Evolutionary conservation across 2,329 filamentous ascomycete genomes (phyloP).

Genomic region (Aspergillaceae sp.): DNA sequence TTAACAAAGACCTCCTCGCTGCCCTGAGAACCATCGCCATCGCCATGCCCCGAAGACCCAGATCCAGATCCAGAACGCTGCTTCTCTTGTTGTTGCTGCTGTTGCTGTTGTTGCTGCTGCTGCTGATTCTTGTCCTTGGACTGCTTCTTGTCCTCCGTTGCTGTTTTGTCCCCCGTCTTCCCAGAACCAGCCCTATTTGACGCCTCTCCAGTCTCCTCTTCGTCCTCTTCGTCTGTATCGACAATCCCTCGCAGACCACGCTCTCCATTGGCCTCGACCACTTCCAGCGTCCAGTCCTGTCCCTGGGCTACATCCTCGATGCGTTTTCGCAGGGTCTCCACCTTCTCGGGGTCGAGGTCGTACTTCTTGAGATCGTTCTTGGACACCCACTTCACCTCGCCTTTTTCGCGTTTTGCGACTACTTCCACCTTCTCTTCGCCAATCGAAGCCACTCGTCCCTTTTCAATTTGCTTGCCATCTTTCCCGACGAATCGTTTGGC

Average conservation of each 20-base stretch:
- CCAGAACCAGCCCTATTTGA: background rate
- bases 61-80: background rate
- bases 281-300: constrained; percentile 70
- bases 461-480: constrained; percentile 50
- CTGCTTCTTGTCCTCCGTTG: background rate
- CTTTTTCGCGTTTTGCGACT: constrained; percentile 52
- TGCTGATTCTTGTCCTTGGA: constrained; percentile 8
- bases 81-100: constrained; percentile 8
- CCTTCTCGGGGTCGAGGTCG: constrained; percentile 55
- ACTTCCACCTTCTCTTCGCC: constrained; percentile 40
- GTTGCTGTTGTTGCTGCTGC: constrained; percentile 4
- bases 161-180: background rate
- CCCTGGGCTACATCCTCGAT: constrained; percentile 61
- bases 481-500: constrained; percentile 48
- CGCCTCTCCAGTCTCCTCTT: constrained; percentile 13
- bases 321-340: constrained; percentile 61
- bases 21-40: constrained; percentile 8
- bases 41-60: no score
- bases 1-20: constrained; percentile 34
- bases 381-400: constrained; percentile 52
- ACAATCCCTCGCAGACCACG: constrained; percentile 64
- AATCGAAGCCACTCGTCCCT: constrained; percentile 47
- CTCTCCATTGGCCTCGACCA: constrained; percentile 60
- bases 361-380: constrained; percentile 61
- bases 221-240: constrained; percentile 49